phyloP scores from a whole-genome alignment of 129 eudicot genomes.

The Arctium lappa region DNA sequence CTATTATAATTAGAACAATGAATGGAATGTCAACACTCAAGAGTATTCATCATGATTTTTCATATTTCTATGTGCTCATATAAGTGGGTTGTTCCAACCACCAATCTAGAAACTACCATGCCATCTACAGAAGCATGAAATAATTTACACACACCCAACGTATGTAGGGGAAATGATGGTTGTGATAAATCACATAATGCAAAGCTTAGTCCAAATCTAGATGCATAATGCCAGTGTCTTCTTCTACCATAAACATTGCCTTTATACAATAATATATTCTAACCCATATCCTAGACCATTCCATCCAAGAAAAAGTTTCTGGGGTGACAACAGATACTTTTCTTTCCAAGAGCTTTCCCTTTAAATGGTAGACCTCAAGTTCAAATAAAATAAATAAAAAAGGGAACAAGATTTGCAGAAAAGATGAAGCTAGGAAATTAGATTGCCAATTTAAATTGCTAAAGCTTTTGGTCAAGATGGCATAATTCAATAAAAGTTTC shows the following conservation, averaged over 20 bases:
- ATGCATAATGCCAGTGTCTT: neutral
- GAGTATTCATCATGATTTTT: neutral
- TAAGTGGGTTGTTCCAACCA: neutral
- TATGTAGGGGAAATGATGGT: neutral
- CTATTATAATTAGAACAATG: neutral
- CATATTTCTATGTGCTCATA: neutral
- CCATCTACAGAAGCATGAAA: neutral
- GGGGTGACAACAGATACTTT: neutral
- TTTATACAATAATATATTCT: no score
- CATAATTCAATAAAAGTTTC: no score
- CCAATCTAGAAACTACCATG: neutral
- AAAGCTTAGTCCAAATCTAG: neutral
- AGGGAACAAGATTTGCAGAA: neutral
- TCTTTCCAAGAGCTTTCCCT: neutral
- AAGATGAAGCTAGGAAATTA: neutral
- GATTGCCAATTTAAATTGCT: neutral
- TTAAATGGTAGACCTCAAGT: neutral
- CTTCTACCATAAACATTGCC: neutral
- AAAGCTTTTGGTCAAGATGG: neutral
- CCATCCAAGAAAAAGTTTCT: neutral
- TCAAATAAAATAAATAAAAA: no score
- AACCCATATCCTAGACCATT: neutral
- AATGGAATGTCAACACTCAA: neutral
- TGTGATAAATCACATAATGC: neutral
- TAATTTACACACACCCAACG: neutral